phyloP scores from a whole-genome alignment of 305 asterid genomes.

The Fraxinus albicans region DNA sequence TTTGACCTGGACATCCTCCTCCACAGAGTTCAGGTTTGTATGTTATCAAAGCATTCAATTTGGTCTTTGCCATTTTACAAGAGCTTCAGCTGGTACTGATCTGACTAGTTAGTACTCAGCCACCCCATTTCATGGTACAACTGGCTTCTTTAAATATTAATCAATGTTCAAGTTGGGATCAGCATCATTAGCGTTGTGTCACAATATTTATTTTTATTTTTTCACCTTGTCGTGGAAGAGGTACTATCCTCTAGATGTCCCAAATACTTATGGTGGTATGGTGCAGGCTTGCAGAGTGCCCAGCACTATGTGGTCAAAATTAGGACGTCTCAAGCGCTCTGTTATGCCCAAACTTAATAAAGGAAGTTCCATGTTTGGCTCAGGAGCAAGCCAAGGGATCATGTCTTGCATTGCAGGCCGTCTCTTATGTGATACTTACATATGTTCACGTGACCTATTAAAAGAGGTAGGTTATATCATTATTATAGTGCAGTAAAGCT shows the following conservation, averaged over 20 bases:
- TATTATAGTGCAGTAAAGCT: slow-evolving; percentile 1
- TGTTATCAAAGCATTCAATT: slow-evolving; percentile 12
- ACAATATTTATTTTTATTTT: neutral
- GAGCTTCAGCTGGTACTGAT: slow-evolving; percentile 7
- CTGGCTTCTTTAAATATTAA: slow-evolving; percentile 6
- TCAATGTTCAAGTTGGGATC: neutral
- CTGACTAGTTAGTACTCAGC: slow-evolving; percentile 16
- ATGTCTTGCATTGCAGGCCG: slow-evolving; percentile 97
- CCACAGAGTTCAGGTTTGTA: slow-evolving; percentile 87
- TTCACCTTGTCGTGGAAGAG: neutral
- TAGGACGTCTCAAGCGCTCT: slow-evolving; percentile 96
- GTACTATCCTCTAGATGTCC: slow-evolving; percentile 19
- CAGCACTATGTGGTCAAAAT: slow-evolving; percentile 86
- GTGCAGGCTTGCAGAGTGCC: slow-evolving; percentile 76
- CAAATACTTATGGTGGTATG: slow-evolving; percentile 22
- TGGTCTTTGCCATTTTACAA: slow-evolving; percentile 13
- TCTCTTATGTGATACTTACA: slow-evolving; percentile 87
- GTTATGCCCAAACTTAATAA: slow-evolving; percentile 86
- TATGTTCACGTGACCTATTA: slow-evolving; percentile 84
- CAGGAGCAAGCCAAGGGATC: slow-evolving; percentile 94
- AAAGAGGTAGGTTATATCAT: slow-evolving; percentile 65
- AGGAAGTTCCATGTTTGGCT: slow-evolving; percentile 75
- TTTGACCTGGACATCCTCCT: slow-evolving; percentile 98
- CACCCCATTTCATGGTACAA: neutral
- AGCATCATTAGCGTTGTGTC: neutral